Evolutionary conservation across 2,329 filamentous ascomycete genomes (phyloP), one percentile per base, ranked within the genome.

Genomic region (Claviceps paspali): DNA sequence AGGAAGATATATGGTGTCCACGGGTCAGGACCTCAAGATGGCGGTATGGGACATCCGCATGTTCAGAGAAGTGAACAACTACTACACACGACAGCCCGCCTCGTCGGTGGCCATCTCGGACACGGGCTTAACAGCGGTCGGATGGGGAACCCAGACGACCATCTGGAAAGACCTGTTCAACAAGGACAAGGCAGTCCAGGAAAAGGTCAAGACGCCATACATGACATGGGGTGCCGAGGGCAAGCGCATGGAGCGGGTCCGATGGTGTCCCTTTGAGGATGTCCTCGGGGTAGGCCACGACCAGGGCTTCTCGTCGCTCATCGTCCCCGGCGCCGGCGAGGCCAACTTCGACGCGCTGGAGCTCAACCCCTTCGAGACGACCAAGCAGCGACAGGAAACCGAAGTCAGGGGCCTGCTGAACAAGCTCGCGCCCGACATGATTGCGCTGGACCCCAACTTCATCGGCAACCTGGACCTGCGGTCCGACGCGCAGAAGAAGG

Each of bases 391-490:
- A 50, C 87, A 92, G 59, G 91, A 98, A 60, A 71, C 73, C 35
- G 91, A 98, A 60, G 86, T 98, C 56, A 85, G 82, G 64, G 68
- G 73, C 10, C 68, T 98, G 45, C 74, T 98, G 49, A 93, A 92
- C 68, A 98, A 98, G 65, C 68, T 98, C 33, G 77, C 87, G 51
- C 88, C 91, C 3, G 88, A 94, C 53, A 98, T 96, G 85, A 98
- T 98, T 44, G 83, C 85, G 2, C 67, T 98, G 17, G 80, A 98
- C 54, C 88, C 91, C 47, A 82, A 91, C 58, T 92, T 86, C 53
- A 76, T 98, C 49, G 91, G 91, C 38, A 84, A 78, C 47, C 68
- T 98, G 23, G 87, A 98, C 54, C 65, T 86, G 40, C 73, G 82
- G 35, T 84, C 80, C 26, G 76, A 87, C 42, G 71, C 82, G 62